phyloP scores from a whole-genome alignment of 495 filamentous ascomycete genomes.

The Aspergillus heteromorphus region DNA sequence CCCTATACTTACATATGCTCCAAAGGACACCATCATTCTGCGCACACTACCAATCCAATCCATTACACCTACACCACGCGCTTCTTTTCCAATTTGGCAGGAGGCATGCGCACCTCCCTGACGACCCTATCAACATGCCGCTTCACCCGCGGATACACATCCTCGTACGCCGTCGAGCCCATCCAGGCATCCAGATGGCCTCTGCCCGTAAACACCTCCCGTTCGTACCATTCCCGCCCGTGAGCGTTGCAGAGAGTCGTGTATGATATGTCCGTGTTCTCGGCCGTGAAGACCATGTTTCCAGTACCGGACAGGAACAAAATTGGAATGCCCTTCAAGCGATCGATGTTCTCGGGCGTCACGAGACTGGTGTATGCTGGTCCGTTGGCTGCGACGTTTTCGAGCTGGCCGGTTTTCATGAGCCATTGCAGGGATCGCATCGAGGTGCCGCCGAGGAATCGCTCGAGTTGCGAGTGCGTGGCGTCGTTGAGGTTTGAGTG shows the following conservation, averaged over 20 bases:
- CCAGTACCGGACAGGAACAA: neutral
- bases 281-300: constrained; percentile 2
- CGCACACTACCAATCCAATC: neutral
- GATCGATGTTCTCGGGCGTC: neutral
- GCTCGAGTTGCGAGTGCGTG: neutral
- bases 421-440: constrained; percentile 1
- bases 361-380: neutral
- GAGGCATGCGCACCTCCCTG: neutral
- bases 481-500: neutral
- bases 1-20: no score
- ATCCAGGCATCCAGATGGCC: neutral
- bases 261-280: constrained; percentile 1
- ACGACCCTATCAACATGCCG: neutral
- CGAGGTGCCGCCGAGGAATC: neutral
- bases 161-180: neutral
- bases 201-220: neutral
- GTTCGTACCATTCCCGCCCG: constrained; percentile 1
- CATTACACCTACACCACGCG: neutral
- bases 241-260: constrained; percentile 1
- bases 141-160: constrained; percentile 1
- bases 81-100: neutral
- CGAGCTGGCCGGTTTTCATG: neutral
- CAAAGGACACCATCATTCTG: no score
- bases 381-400: neutral
- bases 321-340: neutral